Conservation (phyloP, 2,329 filamentous ascomycete genomes). For the Ophiostoma fasciatum region DNA sequence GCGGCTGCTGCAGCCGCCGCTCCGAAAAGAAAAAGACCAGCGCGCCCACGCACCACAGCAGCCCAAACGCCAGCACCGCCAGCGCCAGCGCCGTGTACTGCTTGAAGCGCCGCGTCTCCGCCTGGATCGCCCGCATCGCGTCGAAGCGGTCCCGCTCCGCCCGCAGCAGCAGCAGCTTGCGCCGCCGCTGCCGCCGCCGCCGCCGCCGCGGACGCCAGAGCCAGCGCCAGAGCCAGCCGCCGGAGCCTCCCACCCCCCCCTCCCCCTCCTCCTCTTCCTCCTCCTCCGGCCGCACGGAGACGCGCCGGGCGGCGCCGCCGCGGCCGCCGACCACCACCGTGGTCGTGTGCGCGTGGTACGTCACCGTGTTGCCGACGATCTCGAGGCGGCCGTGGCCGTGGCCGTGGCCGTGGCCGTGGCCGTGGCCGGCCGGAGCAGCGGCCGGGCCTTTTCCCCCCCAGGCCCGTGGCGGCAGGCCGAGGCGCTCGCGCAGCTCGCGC, state of each 20-base stretch:
- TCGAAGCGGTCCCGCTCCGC: slow-evolving; percentile 46
- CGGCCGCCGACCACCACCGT: slow-evolving; percentile 12
- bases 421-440: too few species aligned
- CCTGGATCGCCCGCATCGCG: slow-evolving; percentile 51
- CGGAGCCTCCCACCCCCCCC: too few species aligned
- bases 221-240: too few species aligned
- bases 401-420: too few species aligned
- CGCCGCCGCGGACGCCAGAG: slow-evolving; percentile 11
- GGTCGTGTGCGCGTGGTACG: slow-evolving; percentile 17
- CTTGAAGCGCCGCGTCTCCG: slow-evolving; percentile 42
- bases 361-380: slow-evolving; percentile 19
- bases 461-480: slow-evolving; percentile 22
- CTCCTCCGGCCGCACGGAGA: slow-evolving; percentile 13
- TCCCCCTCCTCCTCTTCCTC: slow-evolving; percentile 5
- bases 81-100: slow-evolving; percentile 44
- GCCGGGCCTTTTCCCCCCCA: too few species aligned
- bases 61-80: slow-evolving; percentile 41
- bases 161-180: slow-evolving; percentile 37
- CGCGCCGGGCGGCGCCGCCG: slow-evolving; percentile 13
- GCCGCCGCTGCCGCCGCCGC: slow-evolving; percentile 10
- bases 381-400: slow-evolving; percentile 19
- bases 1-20: slow-evolving; percentile 30
- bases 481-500: slow-evolving; percentile 27
- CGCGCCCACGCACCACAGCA: slow-evolving; percentile 53
- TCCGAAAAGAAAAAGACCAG: slow-evolving; percentile 49